These are phyloP conservation scores for Termitomyces titanicus DNA, from an alignment of 768 basidiomycete genomes.

Conservation along the genomic window DNA sequence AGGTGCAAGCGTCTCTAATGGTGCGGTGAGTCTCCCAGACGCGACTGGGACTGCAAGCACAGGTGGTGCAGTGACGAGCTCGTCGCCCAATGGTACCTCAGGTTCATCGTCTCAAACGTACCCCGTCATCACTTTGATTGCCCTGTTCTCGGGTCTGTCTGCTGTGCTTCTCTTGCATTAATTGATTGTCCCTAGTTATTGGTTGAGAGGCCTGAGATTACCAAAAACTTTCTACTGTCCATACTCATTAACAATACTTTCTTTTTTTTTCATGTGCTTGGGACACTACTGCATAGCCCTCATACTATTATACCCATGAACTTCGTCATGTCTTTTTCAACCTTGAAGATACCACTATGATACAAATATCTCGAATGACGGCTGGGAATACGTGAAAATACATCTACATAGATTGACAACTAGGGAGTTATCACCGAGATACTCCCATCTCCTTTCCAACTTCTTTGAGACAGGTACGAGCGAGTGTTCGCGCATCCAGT, in stretches of 20 bases:
- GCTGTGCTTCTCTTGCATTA: slow-evolving; percentile 21
- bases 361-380: neutral
- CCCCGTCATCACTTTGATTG: slow-evolving; percentile 15
- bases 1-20: slow-evolving; percentile 9
- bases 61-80: neutral
- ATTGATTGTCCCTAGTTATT: neutral
- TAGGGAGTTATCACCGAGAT: slow-evolving; percentile 4
- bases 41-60: slow-evolving; percentile 9
- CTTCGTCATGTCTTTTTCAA: neutral
- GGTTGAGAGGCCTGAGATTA: neutral
- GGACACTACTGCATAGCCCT: neutral
- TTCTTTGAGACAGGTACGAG: slow-evolving; percentile 62
- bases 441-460: slow-evolving; percentile 74
- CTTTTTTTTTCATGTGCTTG: neutral
- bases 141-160: slow-evolving; percentile 18
- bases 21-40: slow-evolving; percentile 8
- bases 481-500: slow-evolving; percentile 63
- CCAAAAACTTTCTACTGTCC: neutral
- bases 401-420: neutral
- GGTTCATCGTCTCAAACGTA: slow-evolving; percentile 12
- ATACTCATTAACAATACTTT: neutral
- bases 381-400: neutral
- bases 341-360: neutral
- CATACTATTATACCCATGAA: neutral
- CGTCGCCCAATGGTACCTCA: neutral